Evolutionary conservation across 108 stramenopile species (phyloP), one percentile per base, ranked within the genome.

Genomic region (Skeletonema potamos): DNA sequence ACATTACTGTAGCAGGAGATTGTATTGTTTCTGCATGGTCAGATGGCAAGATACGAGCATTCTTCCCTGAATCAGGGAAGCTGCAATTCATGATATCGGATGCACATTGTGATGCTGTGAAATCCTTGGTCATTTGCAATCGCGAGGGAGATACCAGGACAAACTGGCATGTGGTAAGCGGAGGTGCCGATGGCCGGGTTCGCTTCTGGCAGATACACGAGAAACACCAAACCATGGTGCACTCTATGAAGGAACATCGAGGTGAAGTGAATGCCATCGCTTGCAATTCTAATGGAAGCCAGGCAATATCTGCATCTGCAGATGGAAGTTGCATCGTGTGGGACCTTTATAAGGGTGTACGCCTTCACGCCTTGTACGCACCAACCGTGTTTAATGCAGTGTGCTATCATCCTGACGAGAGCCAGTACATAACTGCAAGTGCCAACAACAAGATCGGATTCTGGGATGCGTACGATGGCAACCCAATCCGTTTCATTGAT

Each of bases 261-360:
- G 89, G 88, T 24, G 72, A 80, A 27, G 87, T 96, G 18, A 96
- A 86, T 63, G 82, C 86, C 5, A 72, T 96, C 33, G 72, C 57
- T 27, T 83, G 87, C 51, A 84, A 81, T 54, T 24, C 39, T 3
- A 86, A 86, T 66, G 86, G 85, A 58, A 78, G 66, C 48, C 86
- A 92, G 82, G 91, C 86, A 62, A 81, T 92, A 26, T 91, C 89
- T 15, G 86, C 89, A 5, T 88, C 88, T 17, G 81, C 87, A 51
- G 95, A 96, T 77, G 95, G 95, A 27, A 86, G 85, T 41, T 96
- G 95, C 79, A 93, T 96, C 44, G 75, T 92, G 27, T 96, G 93
- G 93, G 92, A 96, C 72, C 80, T 94, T 30, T 41, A 75, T 10
- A 83, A 74, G 34, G 87, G 87, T 27, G 73, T 90, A 13, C 91